Evolutionary conservation across 768 basidiomycete species (phyloP).

Genomic region (Suillus plorans): DNA sequence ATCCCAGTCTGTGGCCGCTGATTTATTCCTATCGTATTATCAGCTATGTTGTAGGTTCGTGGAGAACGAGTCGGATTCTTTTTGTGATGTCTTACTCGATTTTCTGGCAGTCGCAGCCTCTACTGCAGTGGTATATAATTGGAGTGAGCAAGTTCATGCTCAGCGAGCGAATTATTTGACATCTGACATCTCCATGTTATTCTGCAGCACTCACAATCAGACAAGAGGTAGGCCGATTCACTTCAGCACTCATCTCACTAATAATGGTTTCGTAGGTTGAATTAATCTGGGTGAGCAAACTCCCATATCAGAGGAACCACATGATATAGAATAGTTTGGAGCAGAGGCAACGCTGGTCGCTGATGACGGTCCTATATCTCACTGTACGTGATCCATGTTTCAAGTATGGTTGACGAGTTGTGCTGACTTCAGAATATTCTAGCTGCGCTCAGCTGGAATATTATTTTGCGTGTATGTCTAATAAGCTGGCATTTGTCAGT

Average conservation of each 20-base stretch:
- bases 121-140: neutral
- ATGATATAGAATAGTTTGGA: neutral
- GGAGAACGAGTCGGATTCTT: neutral
- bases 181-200: neutral
- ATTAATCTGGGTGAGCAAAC: neutral
- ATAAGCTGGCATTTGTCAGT: neutral
- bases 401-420: no score
- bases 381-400: neutral
- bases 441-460: neutral
- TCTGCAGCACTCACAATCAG: neutral
- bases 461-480: neutral
- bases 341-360: neutral
- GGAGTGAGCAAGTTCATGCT: neutral
- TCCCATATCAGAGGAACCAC: neutral
- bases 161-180: neutral
- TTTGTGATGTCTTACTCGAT: neutral
- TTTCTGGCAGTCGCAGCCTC: neutral
- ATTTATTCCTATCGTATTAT: neutral
- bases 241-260: neutral
- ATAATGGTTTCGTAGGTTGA: neutral
- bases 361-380: neutral
- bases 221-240: neutral
- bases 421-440: neutral
- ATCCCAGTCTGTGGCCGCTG: neutral
- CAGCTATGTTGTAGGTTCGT: neutral